Base-by-base conservation (phyloP, 805 yeast genomes). In the Candida xyloterini region DNA sequence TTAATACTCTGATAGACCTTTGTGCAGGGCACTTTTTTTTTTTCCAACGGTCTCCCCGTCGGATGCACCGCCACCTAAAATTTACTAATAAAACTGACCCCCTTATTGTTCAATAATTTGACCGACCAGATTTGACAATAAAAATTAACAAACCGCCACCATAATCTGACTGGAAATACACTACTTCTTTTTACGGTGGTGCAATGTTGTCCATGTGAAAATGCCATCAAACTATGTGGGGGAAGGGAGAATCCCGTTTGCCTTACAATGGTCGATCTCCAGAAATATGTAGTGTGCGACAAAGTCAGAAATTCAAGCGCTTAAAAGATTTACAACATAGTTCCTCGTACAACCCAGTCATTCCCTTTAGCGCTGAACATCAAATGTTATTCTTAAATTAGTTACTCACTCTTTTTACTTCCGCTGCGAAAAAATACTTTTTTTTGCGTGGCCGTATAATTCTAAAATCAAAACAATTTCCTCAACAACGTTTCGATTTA, bases 401-500 rank as follows among this genome's bases (percentile, higher is more conserved):
- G 25, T 23, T 5, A 7, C n/a, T 7, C 25, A 9, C 4, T 10
- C 7, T 23, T 5, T 29, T 28, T 23, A 14, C n/a, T 31, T 28
- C 41, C 27, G 32, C 26, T 22, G 25, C 20, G 36, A 32, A 38
- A 38, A 38, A 38, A 31, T 38, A 20, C 26, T 29, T 39, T 39
- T 23, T 23, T 38, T 33, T 39, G 32, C 35, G 27, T 33, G 21
- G 30, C 24, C 35, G 30, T 30, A 32, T 20, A 25, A 39, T 16
- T 28, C 13, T 10, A 31, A 39, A 33, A 39, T 33, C 42, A 39
- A 33, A 39, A 33, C 38, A 39, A 23, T 33, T 33, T 39, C 35
- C 38, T 29, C 38, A 39, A 24, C 34, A 33, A 25, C 20, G 14
- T 15, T 15, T 28, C 33, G 39, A 39, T 39, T 33, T 33, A 39